Evolutionary conservation across 306 rosid genomes (phyloP).

Genomic region (Quercus variabilis): DNA sequence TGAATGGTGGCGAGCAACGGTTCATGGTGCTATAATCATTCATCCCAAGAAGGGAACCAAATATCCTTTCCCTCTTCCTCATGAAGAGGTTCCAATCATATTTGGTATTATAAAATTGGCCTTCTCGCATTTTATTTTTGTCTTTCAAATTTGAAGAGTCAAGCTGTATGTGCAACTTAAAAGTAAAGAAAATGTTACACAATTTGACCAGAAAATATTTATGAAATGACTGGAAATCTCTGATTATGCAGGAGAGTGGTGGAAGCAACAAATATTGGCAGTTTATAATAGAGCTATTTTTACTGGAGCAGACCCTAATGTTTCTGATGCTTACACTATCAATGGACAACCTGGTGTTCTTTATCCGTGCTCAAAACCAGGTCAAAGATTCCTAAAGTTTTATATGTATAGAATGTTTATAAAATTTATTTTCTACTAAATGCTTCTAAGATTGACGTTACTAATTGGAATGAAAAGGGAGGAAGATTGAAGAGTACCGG

Average conservation of each 20-base stretch:
- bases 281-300: neutral
- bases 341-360: conserved; percentile 32
- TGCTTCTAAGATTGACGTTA: no score
- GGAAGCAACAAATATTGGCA: conserved; percentile 15
- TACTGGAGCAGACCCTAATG: conserved; percentile 11
- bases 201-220: neutral
- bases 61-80: conserved; percentile 43
- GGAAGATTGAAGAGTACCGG: no score
- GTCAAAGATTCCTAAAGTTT: neutral
- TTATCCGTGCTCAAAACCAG: conserved; percentile 23
- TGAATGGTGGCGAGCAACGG: conserved; percentile 60
- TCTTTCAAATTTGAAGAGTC: neutral
- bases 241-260: conserved; percentile 27
- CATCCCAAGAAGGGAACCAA: conserved; percentile 23
- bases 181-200: neutral
- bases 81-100: conserved; percentile 36
- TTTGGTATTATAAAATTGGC: conserved; percentile 29
- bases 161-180: neutral
- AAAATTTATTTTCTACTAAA: no score
- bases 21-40: conserved; percentile 44
- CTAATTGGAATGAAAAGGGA: no score
- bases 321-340: conserved; percentile 21
- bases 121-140: neutral
- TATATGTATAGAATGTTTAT: no score
- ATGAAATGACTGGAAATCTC: no score